These are phyloP conservation scores for Zostera marina DNA, from an alignment of 116 monocot genomes.

Conservation along the genomic window DNA sequence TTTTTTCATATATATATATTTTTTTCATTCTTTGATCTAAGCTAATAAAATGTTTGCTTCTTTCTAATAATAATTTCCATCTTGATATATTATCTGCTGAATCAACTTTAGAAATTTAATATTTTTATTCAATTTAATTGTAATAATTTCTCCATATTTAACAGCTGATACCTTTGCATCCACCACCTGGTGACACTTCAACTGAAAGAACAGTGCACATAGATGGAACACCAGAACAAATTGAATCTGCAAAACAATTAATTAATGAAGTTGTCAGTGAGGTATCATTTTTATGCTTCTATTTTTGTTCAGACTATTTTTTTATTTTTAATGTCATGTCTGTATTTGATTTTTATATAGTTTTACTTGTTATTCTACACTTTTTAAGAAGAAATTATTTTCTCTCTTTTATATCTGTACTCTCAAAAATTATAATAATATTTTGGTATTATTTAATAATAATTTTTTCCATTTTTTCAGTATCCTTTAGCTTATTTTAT, in stretches of 20 bases:
- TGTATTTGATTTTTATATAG: no score
- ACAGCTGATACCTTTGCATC: conserved; percentile 84
- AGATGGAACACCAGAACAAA: conserved; percentile 87
- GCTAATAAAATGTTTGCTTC: neutral
- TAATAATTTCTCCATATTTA: neutral
- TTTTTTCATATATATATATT: neutral
- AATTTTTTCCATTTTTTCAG: no score
- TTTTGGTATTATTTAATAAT: no score
- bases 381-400: no score
- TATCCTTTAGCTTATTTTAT: no score
- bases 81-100: neutral
- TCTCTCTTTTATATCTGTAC: no score
- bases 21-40: neutral
- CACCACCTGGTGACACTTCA: conserved; percentile 75
- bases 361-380: no score
- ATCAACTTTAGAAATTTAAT: neutral
- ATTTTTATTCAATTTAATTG: no score
- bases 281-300: conserved; percentile 19
- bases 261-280: conserved; percentile 78
- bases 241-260: conserved; percentile 87
- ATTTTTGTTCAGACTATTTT: neutral
- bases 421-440: no score
- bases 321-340: neutral
- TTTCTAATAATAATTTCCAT: neutral
- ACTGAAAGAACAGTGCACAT: conserved; percentile 75